Evolutionary conservation across 495 filamentous ascomycete genomes (phyloP), one percentile per base, ranked within the genome.

Genomic region (Podospora australis): DNA sequence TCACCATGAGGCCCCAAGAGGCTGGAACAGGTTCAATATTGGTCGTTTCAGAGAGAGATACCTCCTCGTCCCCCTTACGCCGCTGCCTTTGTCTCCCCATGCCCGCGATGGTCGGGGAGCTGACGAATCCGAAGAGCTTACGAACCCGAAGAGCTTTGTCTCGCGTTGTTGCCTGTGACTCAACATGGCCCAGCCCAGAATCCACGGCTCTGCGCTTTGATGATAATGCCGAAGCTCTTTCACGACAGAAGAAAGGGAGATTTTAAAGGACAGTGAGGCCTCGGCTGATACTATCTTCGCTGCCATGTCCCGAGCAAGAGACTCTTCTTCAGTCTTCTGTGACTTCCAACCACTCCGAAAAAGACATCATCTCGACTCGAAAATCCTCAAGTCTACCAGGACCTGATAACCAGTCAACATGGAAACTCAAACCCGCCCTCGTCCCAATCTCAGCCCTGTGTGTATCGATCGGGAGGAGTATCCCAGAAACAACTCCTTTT

Each of bases 381-480:
- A n/a, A n/a, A n/a, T 30, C 13, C 28, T 30, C 13, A 30, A n/a
- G 7, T 30, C 28, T 30, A 30, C 7, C 28, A 30, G 7, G 7
- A 30, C 7, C 28, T 7, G n/a, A 30, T n/a, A 30, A 30, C 28
- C 28, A 30, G n/a, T 4, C 6, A 40, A 7, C 24, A 66, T 64
- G 61, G 61, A 61, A 39, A 56, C 60, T 0, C 58, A 55, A 44
- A 44, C 56, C 19, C 55, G 57, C 20, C 41, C 53, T 13, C 66
- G 68, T 3, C 68, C 65, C 11, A 57, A 51, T 49, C 60, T 74
- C 29, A 55, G 65, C 35, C 69, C 70, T 6, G 42, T 71, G 44
- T 67, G 63, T 63, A 66, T 63, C 14, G 54, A 66, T 36, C 50
- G 47, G 14, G 34, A 58, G 13, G 50, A 45, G 20, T 46, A 25